phyloP scores from a whole-genome alignment of 768 basidiomycete species.

The Tulasnella sp. region DNA sequence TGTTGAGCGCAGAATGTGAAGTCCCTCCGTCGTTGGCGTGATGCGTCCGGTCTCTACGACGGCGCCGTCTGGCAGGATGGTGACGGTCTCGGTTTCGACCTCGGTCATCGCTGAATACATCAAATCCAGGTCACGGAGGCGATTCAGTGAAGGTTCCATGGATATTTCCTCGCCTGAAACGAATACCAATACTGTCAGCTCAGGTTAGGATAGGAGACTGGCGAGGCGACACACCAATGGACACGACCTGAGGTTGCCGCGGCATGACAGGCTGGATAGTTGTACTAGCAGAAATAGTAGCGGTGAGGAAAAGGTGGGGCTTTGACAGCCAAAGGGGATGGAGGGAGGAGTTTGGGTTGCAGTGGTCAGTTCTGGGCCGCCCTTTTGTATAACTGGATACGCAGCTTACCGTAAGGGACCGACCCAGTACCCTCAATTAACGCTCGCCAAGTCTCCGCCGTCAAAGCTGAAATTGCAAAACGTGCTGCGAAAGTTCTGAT shows the following conservation, averaged over 20 bases:
- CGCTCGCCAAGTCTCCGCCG: slow-evolving; percentile 1
- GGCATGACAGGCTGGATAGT: background rate
- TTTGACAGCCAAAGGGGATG: background rate
- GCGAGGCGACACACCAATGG: background rate
- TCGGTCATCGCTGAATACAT: background rate
- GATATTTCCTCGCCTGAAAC: background rate
- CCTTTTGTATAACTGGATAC: background rate
- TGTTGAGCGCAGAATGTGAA: background rate
- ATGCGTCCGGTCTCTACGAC: background rate
- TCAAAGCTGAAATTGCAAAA: background rate
- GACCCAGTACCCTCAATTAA: background rate
- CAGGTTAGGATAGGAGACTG: background rate
- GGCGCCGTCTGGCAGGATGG: background rate
- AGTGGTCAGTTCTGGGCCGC: background rate
- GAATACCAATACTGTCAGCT: background rate
- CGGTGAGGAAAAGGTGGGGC: background rate
- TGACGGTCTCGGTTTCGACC: background rate
- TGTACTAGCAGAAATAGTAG: background rate
- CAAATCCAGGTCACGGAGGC: background rate
- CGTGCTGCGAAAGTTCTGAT: background rate
- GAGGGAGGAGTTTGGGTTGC: background rate
- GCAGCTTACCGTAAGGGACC: background rate
- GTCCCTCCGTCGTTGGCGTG: background rate
- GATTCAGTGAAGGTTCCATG: background rate
- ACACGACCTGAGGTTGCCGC: background rate